phyloP scores from a whole-genome alignment of 1,284 basidiomycete genomes.

The Ceratobasidium sp. region DNA sequence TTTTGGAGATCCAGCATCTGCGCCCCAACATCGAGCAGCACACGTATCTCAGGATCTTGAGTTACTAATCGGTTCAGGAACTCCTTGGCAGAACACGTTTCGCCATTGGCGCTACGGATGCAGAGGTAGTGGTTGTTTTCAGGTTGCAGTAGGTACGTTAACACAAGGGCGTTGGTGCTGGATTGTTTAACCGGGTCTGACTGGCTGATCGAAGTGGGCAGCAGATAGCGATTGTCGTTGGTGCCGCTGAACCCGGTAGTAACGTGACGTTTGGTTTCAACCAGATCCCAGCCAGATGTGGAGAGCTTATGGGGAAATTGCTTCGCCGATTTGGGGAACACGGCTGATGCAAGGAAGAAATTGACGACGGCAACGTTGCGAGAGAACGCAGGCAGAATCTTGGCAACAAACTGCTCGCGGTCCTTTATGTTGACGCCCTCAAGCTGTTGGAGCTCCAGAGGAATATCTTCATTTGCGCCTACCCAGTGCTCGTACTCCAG shows the following conservation, averaged over 20 bases:
- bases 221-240: conserved; percentile 63
- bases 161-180: conserved; percentile 65
- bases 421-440: conserved; percentile 61
- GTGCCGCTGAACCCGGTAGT: conserved; percentile 69
- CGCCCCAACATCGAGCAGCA: conserved; percentile 67
- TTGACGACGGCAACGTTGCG: conserved; percentile 59
- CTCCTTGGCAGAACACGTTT: conserved; percentile 52
- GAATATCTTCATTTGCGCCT: conserved; percentile 50
- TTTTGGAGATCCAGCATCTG: conserved; percentile 67
- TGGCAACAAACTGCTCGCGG: conserved; percentile 54
- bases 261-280: conserved; percentile 55
- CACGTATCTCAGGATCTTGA: conserved; percentile 57
- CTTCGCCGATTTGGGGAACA: conserved; percentile 64
- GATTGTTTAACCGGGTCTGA: conserved; percentile 58
- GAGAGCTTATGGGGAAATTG: conserved; percentile 62
- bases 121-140: conserved; percentile 61
- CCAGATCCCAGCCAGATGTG: conserved; percentile 67
- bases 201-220: conserved; percentile 62
- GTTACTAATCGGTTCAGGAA: conserved; percentile 56
- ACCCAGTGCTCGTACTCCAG: conserved; percentile 62
- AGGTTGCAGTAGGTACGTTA: conserved; percentile 59
- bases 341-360: conserved; percentile 62
- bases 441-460: conserved; percentile 53
- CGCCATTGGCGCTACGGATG: conserved; percentile 49
- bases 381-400: conserved; percentile 56